Percentiles rank a stretch among this genome's conserved stretches.
Conservation (phyloP, 371 early-diverging fungal genomes). For the Chytridium lagenaria region DNA sequence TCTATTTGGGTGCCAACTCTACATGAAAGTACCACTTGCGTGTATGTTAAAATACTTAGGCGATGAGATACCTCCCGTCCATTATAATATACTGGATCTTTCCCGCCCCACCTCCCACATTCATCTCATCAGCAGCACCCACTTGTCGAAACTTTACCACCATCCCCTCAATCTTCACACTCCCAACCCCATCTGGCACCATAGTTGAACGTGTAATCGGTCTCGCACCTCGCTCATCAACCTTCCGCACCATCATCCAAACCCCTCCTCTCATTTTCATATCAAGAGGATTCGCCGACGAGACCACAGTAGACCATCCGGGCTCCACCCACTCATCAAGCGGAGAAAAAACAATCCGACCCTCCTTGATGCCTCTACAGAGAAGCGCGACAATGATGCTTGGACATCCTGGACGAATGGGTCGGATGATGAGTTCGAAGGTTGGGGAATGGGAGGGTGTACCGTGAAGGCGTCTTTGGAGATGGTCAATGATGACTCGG, state of each 20-base stretch:
- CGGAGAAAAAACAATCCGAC: neutral
- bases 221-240: neutral
- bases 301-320: neutral
- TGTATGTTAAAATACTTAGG: no score
- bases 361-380: neutral
- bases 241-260: neutral
- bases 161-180: neutral
- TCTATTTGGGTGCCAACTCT: no score
- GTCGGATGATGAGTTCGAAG: neutral
- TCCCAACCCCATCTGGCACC: neutral
- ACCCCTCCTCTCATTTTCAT: neutral
- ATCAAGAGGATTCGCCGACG: neutral
- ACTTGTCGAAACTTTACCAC: no score
- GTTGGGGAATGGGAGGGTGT: neutral
- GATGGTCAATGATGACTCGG: neutral
- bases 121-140: no score
- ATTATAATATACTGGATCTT: no score
- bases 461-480: neutral
- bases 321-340: slow-evolving; percentile 5
- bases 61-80: no score
- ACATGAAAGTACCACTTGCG: no score
- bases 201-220: neutral
- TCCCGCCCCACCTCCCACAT: no score
- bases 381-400: neutral
- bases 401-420: neutral